Conservation (phyloP, 2,329 filamentous ascomycete genomes). For the Aspergillus nomiae region DNA sequence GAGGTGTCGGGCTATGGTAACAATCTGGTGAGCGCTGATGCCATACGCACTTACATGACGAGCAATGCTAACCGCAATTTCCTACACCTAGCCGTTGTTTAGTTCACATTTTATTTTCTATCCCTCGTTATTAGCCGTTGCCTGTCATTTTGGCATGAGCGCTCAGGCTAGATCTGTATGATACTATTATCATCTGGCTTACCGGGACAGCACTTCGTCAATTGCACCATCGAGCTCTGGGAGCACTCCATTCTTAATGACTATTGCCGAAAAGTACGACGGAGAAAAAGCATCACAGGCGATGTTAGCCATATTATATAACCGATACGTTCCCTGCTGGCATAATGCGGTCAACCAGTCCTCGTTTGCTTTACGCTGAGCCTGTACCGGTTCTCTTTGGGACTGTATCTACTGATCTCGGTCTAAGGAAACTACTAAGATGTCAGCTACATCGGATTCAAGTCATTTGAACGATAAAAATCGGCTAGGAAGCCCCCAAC, state of each 20-base stretch:
- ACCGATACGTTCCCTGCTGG: background rate
- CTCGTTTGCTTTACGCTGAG: background rate
- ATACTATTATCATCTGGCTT: background rate
- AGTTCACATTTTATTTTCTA: background rate
- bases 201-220: background rate
- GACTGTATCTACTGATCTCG: background rate
- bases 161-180: background rate
- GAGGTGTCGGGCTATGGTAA: background rate
- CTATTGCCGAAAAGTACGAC: background rate
- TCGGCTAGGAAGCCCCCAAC: background rate
- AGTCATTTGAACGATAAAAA: background rate
- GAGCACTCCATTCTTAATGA: background rate
- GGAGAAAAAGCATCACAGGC: background rate
- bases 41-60: constrained; percentile 3
- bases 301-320: background rate
- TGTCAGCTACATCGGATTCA: background rate
- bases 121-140: background rate
- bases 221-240: background rate
- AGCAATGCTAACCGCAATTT: background rate
- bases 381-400: background rate
- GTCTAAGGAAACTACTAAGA: background rate
- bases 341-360: background rate
- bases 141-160: background rate
- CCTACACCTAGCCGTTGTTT: background rate
- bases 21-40: background rate